Evolutionary conservation across 768 basidiomycete species (phyloP).

Genomic region (Mycena pura): DNA sequence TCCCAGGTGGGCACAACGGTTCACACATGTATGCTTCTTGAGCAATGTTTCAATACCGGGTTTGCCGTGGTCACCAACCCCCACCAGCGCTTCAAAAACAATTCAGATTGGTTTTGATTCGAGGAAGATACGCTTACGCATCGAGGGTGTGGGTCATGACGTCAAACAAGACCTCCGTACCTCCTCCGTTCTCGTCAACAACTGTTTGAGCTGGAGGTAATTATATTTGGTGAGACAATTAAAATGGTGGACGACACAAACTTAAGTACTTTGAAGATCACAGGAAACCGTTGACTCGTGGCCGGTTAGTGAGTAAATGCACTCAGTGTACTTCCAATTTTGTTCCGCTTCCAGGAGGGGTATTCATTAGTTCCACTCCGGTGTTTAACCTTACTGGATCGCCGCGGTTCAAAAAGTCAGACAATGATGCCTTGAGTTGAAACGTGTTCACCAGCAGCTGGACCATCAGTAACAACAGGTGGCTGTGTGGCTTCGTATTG

Average conservation of each 20-base stretch:
- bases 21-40: background rate
- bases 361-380: background rate
- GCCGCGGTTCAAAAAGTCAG: background rate
- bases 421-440: background rate
- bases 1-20: background rate
- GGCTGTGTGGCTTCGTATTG: background rate
- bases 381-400: background rate
- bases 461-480: too few relatives aligned
- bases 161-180: background rate
- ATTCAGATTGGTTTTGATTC: background rate
- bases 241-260: background rate
- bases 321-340: background rate
- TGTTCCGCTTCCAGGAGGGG: background rate
- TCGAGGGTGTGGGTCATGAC: background rate
- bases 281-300: background rate
- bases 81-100: background rate
- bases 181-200: background rate
- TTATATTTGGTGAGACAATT: too few relatives aligned
- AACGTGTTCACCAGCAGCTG: background rate
- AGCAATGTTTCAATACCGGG: background rate
- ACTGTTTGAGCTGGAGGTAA: background rate
- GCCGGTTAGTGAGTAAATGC: background rate
- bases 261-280: background rate
- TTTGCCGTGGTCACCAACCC: background rate
- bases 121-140: background rate